Percentiles rank a stretch among this genome's conserved stretches.
phyloP scores from a whole-genome alignment of 768 basidiomycete species.

The Pulveroboletus sp. region DNA sequence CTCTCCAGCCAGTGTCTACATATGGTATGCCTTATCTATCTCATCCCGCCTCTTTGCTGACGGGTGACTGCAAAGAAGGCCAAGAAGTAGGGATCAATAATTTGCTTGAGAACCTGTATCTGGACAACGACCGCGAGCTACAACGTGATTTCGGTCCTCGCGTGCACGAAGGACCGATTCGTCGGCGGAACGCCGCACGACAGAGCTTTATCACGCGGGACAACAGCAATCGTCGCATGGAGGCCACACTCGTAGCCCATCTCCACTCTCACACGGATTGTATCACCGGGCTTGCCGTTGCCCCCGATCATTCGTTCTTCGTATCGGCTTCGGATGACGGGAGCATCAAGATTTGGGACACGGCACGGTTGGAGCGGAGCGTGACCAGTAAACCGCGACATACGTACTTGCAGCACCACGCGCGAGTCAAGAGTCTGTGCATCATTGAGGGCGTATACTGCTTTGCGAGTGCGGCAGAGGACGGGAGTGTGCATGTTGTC shows the following conservation, averaged over 20 bases:
- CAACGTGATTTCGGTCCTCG: constrained; percentile 90
- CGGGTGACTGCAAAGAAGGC: constrained; percentile 52
- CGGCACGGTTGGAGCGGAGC: constrained; percentile 88
- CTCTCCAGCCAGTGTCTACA: constrained; percentile 59
- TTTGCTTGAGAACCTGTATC: constrained; percentile 83
- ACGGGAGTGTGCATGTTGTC: constrained; percentile 80
- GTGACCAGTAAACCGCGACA: constrained; percentile 81
- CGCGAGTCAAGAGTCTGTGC: constrained; percentile 64
- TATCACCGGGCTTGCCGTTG: constrained; percentile 76
- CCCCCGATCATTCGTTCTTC: constrained; percentile 94
- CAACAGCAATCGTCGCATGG: constrained; percentile 51
- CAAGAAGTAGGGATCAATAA: constrained; percentile 88
- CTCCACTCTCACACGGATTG: constrained; percentile 77
- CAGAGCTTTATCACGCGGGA: constrained; percentile 68
- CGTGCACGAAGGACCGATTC: constrained; percentile 74
- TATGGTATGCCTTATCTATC: constrained; percentile 48
- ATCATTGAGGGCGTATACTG: constrained; percentile 85
- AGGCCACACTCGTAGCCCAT: constrained; percentile 80
- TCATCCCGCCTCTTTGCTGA: not conserved
- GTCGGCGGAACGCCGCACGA: constrained; percentile 69
- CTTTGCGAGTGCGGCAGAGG: constrained; percentile 81
- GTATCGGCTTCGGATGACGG: constrained; percentile 92
- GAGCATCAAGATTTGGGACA: constrained; percentile 90
- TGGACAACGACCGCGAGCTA: constrained; percentile 81
- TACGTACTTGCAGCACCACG: constrained; percentile 69